These are phyloP conservation scores for Bromus sterilis DNA, from an alignment of 176 grass and related monocot species.

Conservation along the genomic window DNA sequence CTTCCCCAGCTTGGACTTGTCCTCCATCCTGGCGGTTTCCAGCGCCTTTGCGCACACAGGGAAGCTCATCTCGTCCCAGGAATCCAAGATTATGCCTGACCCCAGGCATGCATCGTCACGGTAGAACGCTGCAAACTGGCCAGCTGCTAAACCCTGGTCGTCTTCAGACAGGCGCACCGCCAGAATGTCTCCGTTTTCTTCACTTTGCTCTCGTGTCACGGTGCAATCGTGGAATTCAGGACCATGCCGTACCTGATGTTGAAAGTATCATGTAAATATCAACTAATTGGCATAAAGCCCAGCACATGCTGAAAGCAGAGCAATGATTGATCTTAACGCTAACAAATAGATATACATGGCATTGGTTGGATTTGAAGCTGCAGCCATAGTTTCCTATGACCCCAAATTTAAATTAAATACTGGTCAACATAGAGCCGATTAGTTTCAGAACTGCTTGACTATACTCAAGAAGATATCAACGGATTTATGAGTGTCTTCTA, in stretches of 20 bases:
- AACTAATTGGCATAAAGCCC: not conserved
- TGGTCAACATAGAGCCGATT: not conserved
- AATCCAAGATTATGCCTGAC: slow-evolving; percentile 78
- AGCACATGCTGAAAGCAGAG: not conserved
- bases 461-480: not conserved
- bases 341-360: not conserved
- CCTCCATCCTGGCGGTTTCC: slow-evolving; percentile 57
- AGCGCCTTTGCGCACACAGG: slow-evolving; percentile 72
- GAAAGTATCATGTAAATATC: not conserved
- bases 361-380: not conserved
- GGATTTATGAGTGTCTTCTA: not conserved
- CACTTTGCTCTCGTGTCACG: slow-evolving; percentile 22
- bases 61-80: slow-evolving; percentile 62
- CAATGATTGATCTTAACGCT: not conserved
- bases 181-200: slow-evolving; percentile 38
- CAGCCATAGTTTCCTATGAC: not conserved
- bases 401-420: not conserved
- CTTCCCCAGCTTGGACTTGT: slow-evolving; percentile 81
- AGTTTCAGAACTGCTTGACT: not conserved
- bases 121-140: slow-evolving; percentile 92
- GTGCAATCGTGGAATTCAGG: slow-evolving; percentile 77
- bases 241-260: slow-evolving; percentile 61
- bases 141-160: slow-evolving; percentile 86
- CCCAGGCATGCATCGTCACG: slow-evolving; percentile 45
- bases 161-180: slow-evolving; percentile 67